Conservation (phyloP, 306 rosid species). For the Castanopsis chinensis region DNA sequence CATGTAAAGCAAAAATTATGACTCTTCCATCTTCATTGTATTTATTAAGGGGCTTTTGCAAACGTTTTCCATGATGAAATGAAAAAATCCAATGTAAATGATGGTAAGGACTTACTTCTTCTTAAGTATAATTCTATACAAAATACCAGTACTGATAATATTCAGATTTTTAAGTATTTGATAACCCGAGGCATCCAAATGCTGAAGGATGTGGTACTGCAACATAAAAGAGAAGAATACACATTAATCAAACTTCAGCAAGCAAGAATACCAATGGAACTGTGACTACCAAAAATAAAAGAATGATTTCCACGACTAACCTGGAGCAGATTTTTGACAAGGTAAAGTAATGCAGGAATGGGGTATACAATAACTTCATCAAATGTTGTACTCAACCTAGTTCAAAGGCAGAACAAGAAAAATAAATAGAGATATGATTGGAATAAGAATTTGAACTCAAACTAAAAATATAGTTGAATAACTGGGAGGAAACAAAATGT, state of each 20-base stretch:
- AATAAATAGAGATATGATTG: background rate
- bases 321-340: constrained; percentile 76
- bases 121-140: constrained; percentile 90
- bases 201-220: constrained; percentile 95
- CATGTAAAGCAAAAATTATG: background rate
- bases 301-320: constrained; percentile 40
- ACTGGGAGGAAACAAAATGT: background rate
- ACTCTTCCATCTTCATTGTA: background rate
- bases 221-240: constrained; percentile 25
- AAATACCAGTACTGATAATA: constrained; percentile 84
- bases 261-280: constrained; percentile 7
- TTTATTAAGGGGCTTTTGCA: background rate
- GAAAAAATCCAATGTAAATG: background rate
- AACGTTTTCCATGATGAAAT: background rate
- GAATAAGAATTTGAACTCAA: background rate
- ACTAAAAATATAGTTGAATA: background rate
- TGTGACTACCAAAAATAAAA: background rate
- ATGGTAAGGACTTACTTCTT: constrained; percentile 43
- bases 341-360: constrained; percentile 87
- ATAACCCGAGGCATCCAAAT: constrained; percentile 93
- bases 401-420: background rate
- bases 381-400: constrained; percentile 71
- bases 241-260: constrained; percentile 22
- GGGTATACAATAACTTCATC: constrained; percentile 91
- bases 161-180: constrained; percentile 89